Percentiles rank a stretch among this genome's conserved stretches.
These are phyloP conservation scores for Eutypa lata DNA, from an alignment of 2,329 filamentous ascomycete genomes.

Conservation along the genomic window DNA sequence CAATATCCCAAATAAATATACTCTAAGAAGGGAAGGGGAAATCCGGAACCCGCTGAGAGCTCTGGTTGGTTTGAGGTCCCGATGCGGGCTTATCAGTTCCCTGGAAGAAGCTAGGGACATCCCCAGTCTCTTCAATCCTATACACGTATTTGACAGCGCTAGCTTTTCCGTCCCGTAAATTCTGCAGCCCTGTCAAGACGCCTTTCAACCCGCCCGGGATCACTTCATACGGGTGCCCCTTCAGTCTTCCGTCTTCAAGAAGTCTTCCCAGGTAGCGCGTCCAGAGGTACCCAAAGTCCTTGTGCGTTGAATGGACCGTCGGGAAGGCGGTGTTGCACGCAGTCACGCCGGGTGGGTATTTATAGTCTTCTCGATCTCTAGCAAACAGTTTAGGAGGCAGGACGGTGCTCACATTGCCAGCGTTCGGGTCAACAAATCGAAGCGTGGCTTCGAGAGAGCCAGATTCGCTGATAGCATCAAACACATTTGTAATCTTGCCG, in stretches of 20 bases:
- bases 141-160: conserved; percentile 65
- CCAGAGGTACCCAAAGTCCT: conserved; percentile 19
- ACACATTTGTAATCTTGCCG: conserved; percentile 6
- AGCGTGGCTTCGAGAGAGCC: conserved; percentile 13
- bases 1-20: too few relatives aligned
- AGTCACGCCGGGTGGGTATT: conserved; percentile 11
- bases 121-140: conserved; percentile 29
- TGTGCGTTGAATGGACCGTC: conserved; percentile 6
- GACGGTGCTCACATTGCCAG: conserved; percentile 10
- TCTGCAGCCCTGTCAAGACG: conserved; percentile 48
- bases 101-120: not conserved
- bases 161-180: conserved; percentile 57
- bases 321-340: conserved; percentile 7
- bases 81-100: too few relatives aligned
- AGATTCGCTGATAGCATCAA: conserved; percentile 17
- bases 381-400: conserved; percentile 12
- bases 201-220: conserved; percentile 52
- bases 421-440: conserved; percentile 7
- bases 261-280: conserved; percentile 35
- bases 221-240: conserved; percentile 48
- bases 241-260: conserved; percentile 47
- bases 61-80: too few relatives aligned
- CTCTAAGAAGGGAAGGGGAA: too few relatives aligned
- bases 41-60: too few relatives aligned
- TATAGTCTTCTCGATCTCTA: conserved; percentile 7